Evolutionary conservation across 2,329 filamentous ascomycete genomes (phyloP), one percentile per base, ranked within the genome.

Genomic region (Pyrenophora tritici-repentis): DNA sequence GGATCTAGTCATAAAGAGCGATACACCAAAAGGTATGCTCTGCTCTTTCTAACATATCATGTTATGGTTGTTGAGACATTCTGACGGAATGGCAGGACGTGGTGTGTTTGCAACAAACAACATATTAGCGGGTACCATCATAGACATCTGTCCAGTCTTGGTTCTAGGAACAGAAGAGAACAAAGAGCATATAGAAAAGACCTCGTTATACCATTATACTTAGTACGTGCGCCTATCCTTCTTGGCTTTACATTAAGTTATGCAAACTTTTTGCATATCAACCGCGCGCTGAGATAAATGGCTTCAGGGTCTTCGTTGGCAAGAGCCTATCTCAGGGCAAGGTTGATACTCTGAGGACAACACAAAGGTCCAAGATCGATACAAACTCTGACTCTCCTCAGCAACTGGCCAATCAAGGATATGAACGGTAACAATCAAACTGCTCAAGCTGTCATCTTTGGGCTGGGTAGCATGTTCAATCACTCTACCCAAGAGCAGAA

Each of bases 381-480:
- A 10, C 12, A 29, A 17, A 41, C 42, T 24, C 42, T 65, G 34
- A 66, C 35, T 37, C 31, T 10, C 20, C 13, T 33, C 49, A 76
- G 74, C 56, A 80, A 80, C 58, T 81, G 78, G 78, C 76, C 75
- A 10, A 50, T 56, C 14, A 48, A 46, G 12, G 59, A 65, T 43
- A 20, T 42, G 40, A 50, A 57, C 40, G 65, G 61, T n/a, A 65
- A 65, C 12, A 65, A 59, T 8, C 64, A 65, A 20, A 75, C 66
- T 29, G 76, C 77, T 0, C 81, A 84, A 68, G 82, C 80, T 8
- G 68, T 84, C 2, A 74, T 83, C 24, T 73, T 84, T 32, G 82
- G 82, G 2, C 70, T 85, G 0, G 82, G 82, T 13, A 79, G 75
- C 47, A 82, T 84, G 79, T 84, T 84, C 72, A 84, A 85, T 52